These are phyloP conservation scores for Aspergillus fumigatiaffinis DNA, from an alignment of 2,329 filamentous ascomycete species.

Conservation along the genomic window DNA sequence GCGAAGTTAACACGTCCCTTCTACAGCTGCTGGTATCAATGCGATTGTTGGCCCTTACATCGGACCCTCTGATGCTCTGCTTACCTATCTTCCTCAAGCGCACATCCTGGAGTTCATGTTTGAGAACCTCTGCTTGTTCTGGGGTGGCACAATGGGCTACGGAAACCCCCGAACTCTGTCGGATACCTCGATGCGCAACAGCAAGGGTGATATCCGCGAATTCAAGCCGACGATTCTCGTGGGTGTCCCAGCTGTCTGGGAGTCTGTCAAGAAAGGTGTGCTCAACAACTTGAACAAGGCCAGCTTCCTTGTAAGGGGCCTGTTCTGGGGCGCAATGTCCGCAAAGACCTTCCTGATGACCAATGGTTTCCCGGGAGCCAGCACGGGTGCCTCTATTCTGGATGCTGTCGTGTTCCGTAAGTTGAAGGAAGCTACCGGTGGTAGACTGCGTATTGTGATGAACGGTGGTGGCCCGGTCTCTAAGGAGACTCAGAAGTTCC, in stretches of 20 bases:
- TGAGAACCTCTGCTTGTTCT: conserved; percentile 83
- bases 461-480: conserved; percentile 91
- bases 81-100: conserved; percentile 89
- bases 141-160: conserved; percentile 90
- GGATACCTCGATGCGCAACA: conserved; percentile 81
- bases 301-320: conserved; percentile 64
- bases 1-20: conserved; percentile 9
- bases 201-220: conserved; percentile 88
- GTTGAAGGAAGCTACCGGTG: conserved; percentile 85
- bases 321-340: conserved; percentile 70
- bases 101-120: conserved; percentile 97
- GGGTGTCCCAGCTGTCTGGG: conserved; percentile 95
- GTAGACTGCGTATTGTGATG: conserved; percentile 81
- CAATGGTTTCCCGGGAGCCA: conserved; percentile 47
- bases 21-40: conserved; percentile 71
- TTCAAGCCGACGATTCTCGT: conserved; percentile 86
- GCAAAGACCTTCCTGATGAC: conserved; percentile 59
- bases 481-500: conserved; percentile 81
- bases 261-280: conserved; percentile 94
- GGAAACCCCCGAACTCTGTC: conserved; percentile 86
- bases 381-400: conserved; percentile 59
- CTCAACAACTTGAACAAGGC: conserved; percentile 70
- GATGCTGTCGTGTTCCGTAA: conserved; percentile 88
- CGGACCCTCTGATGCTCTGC: conserved; percentile 69
- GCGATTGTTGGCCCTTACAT: conserved; percentile 74